Conservation (phyloP, 2,329 filamentous ascomycete species). For the Alternaria atra region DNA sequence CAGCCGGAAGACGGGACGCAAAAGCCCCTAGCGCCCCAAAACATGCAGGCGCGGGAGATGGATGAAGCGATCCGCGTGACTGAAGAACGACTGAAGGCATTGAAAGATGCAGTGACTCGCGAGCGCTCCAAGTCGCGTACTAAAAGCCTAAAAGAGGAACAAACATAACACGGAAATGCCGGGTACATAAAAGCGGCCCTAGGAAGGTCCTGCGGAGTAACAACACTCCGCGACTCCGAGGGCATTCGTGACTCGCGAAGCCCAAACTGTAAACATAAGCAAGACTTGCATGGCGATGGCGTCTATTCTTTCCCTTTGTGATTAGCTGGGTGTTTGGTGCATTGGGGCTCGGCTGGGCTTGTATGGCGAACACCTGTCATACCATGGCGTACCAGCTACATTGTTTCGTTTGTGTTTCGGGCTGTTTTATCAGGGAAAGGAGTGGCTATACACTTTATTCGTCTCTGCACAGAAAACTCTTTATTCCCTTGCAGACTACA, state of each 20-base stretch:
- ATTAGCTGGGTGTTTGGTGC: conserved; percentile 5
- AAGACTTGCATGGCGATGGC: conserved; percentile 19
- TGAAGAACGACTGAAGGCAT: conserved; percentile 79
- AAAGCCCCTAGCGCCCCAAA: conserved; percentile 57
- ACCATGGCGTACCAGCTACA: not conserved
- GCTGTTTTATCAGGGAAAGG: not conserved
- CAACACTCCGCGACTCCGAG: not conserved
- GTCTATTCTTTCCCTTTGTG: conserved; percentile 9
- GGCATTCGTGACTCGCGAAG: not conserved
- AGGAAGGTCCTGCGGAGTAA: not conserved
- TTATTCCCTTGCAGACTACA: not conserved
- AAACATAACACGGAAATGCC: conserved; percentile 11
- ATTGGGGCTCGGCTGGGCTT: not conserved
- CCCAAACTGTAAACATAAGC: conserved; percentile 11
- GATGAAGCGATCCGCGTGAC: conserved; percentile 84
- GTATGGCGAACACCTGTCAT: conserved; percentile 2
- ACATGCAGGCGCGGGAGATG: conserved; percentile 77
- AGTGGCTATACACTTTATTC: not conserved
- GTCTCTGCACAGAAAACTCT: not conserved
- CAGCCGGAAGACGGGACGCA: conserved; percentile 56
- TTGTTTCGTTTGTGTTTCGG: conserved; percentile 10
- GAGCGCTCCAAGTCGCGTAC: conserved; percentile 33
- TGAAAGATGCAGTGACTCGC: conserved; percentile 73
- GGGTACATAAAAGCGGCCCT: not conserved
- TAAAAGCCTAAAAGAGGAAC: conserved; percentile 32